Percentiles rank a stretch among this genome's conserved stretches.
Evolutionary conservation across 495 filamentous ascomycete species (phyloP).

Genomic region (Cairneyella variabilis): DNA sequence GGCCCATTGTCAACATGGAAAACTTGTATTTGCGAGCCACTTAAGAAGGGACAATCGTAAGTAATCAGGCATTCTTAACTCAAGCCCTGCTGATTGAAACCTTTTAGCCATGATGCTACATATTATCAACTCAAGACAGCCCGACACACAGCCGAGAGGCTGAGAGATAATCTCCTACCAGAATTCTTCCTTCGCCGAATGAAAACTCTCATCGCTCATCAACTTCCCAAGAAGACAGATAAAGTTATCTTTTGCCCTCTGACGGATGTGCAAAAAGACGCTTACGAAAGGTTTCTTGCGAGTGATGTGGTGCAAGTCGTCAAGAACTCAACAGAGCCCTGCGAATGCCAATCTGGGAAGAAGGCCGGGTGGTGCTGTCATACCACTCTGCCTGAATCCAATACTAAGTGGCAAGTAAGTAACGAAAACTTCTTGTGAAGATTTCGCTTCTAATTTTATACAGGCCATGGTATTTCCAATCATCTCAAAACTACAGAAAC

Average conservation of each 20-base stretch:
- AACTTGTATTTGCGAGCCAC: conserved; percentile 67
- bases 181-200: conserved; percentile 90
- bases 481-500: conserved; percentile 75
- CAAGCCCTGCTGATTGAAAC: not conserved
- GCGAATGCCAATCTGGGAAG: conserved; percentile 64
- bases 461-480: conserved; percentile 74
- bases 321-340: conserved; percentile 58
- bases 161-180: conserved; percentile 85
- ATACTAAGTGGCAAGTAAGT: conserved; percentile 57
- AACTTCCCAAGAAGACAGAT: conserved; percentile 94
- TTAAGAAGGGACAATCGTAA: conserved; percentile 76
- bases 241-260: conserved; percentile 87
- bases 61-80: not conserved
- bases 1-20: conserved; percentile 79
- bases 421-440: not conserved
- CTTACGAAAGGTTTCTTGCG: conserved; percentile 77
- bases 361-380: conserved; percentile 84
- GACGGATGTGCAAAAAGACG: conserved; percentile 75
- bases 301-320: conserved; percentile 71
- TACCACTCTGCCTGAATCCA: conserved; percentile 49
- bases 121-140: conserved; percentile 74
- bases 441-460: not conserved
- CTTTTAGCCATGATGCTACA: conserved; percentile 75
- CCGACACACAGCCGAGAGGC: conserved; percentile 75
- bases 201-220: conserved; percentile 88